Evolutionary conservation across 2,329 filamentous ascomycete genomes (phyloP).

Genomic region (Gyromitra esculenta): DNA sequence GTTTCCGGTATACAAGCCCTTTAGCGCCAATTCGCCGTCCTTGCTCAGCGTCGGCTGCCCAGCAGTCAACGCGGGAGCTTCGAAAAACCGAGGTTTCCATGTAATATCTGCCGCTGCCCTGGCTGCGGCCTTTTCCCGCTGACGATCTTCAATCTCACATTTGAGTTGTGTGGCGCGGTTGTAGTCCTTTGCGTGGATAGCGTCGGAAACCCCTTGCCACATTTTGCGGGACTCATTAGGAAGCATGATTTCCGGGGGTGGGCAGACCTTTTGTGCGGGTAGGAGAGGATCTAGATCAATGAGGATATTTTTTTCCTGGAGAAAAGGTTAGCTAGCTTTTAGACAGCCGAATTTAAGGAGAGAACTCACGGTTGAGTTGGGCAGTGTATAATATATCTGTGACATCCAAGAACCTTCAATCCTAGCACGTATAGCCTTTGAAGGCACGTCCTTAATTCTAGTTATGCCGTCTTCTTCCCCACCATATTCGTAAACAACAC

Average conservation of each 20-base stretch:
- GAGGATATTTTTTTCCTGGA: constrained; percentile 67
- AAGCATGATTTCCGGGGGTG: constrained; percentile 79
- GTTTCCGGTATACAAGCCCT: constrained; percentile 49
- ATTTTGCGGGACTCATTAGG: constrained; percentile 88
- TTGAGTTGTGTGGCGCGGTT: constrained; percentile 85
- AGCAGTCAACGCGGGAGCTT: constrained; percentile 55
- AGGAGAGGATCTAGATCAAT: constrained; percentile 87
- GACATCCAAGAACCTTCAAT: constrained; percentile 88
- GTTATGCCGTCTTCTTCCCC: constrained; percentile 83
- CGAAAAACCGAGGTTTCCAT: constrained; percentile 92
- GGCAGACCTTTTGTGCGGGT: constrained; percentile 80
- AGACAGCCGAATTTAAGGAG: constrained; percentile 61
- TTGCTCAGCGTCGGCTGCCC: constrained; percentile 53
- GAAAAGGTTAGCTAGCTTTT: constrained; percentile 54
- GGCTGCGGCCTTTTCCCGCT: constrained; percentile 84
- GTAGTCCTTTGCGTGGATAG: constrained; percentile 85
- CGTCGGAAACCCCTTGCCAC: constrained; percentile 87
- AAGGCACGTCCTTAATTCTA: constrained; percentile 84
- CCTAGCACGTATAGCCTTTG: constrained; percentile 81
- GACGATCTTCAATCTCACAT: constrained; percentile 88
- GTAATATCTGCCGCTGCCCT: constrained; percentile 74
- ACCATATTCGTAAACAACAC: constrained; percentile 89
- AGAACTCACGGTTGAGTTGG: constrained; percentile 59
- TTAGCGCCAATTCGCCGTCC: constrained; percentile 50
- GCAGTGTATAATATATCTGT: constrained; percentile 70